Evolutionary conservation across 2,329 filamentous ascomycete species (phyloP).

Genomic region (Thelonectria rubi): DNA sequence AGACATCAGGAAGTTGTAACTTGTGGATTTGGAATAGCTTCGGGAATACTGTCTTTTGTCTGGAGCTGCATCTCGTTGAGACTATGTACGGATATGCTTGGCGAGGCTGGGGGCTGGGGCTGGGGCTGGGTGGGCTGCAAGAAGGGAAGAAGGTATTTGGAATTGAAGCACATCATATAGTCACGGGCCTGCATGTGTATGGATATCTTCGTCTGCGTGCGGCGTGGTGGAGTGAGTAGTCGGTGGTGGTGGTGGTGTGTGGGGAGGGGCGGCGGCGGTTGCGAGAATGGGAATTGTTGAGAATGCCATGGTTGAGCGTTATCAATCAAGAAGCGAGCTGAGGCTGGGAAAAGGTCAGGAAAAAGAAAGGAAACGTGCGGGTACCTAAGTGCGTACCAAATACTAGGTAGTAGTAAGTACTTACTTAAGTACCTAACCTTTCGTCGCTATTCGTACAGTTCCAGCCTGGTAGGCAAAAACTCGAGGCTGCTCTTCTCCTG

Average conservation of each 20-base stretch:
- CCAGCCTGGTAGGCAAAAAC: too few species aligned
- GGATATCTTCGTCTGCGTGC: background rate
- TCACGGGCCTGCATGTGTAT: background rate
- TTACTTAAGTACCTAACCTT: too few species aligned
- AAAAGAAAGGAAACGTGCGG: background rate
- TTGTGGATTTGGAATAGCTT: background rate
- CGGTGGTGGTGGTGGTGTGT: background rate
- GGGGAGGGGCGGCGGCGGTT: background rate
- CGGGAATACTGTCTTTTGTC: too few species aligned
- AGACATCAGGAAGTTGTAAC: background rate
- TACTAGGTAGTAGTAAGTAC: too few species aligned
- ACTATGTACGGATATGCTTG: background rate
- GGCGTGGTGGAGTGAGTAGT: background rate
- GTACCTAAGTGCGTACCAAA: background rate
- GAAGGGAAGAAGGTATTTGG: too few species aligned
- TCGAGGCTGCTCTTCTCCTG: too few species aligned
- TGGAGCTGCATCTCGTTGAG: background rate
- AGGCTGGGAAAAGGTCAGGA: background rate
- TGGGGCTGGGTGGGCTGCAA: background rate
- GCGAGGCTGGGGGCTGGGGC: too few species aligned
- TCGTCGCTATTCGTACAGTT: too few species aligned
- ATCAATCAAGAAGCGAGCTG: background rate
- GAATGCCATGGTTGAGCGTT: constrained; percentile 18
- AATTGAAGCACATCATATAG: too few species aligned
- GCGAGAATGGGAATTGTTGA: constrained; percentile 21